A percentile compares a stretch with the other conserved stretches of the same genome.
Evolutionary conservation across 495 filamentous ascomycete species (phyloP).

Genomic region (Daldinia vernicosa): DNA sequence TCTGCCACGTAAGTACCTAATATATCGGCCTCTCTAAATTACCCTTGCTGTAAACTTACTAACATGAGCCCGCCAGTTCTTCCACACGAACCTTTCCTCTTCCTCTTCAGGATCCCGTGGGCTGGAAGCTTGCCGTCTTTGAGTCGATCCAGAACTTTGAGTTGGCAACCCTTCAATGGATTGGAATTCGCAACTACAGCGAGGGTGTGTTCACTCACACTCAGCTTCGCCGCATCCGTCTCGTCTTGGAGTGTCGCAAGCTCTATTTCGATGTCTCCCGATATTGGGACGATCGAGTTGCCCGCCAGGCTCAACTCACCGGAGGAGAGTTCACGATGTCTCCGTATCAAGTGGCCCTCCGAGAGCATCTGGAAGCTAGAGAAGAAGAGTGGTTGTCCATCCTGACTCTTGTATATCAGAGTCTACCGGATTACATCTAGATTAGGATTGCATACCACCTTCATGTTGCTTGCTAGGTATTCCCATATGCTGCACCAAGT

Average conservation of each 20-base stretch:
- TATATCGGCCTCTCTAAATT: not conserved
- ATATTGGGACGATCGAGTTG: not conserved
- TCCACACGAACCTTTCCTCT: not conserved
- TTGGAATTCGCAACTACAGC: not conserved
- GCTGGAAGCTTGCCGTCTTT: not conserved
- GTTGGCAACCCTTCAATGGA: not conserved
- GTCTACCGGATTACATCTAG: not conserved
- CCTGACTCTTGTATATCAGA: not conserved
- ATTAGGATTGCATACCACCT: not conserved
- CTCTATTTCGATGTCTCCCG: not conserved
- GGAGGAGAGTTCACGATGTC: not conserved
- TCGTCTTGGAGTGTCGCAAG: not conserved
- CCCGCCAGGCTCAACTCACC: not conserved
- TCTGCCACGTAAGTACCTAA: not conserved
- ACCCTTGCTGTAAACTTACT: not conserved
- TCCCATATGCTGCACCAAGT: not conserved
- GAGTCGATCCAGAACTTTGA: not conserved
- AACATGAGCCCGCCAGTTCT: not conserved
- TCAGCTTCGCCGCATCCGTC: not conserved
- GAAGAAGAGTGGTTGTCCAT: not conserved
- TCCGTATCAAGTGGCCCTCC: not conserved
- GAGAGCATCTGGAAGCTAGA: not conserved
- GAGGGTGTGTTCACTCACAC: not conserved
- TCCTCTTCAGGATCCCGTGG: not conserved
- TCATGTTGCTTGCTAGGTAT: not conserved